Base-by-base conservation (phyloP, 2,329 filamentous ascomycete genomes). In the Keithomyces neogunnii region DNA sequence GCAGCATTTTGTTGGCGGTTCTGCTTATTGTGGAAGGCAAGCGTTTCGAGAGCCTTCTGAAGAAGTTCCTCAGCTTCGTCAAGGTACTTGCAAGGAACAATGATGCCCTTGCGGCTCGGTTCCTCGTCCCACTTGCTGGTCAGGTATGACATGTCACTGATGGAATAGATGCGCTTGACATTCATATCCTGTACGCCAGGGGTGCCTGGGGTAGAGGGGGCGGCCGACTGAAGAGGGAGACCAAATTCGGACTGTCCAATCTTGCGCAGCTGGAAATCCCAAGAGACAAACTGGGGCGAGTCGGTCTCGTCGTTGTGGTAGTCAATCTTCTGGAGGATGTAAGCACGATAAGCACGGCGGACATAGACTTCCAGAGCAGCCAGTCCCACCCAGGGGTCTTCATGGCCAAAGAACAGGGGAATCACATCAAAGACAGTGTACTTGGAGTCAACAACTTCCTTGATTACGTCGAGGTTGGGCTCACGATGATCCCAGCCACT, bases 371-470 rank as follows among this genome's bases (percentile, higher is more conserved):
- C 93, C 4, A 99, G 81, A 46, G 93, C 89, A 53, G 93, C 93
- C 55, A 96, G 76, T 6, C 89, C 89, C 32, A 99, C 92, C 89
- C 90, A 97, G 10, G 89, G 85, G 64, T 99, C 93, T 42, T 88
- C 82, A 70, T 99, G 90, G 35, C 85, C 88, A 66, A 99, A 99
- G 82, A 99, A 99, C 52, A 89, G 84, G 6, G 92, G 88, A 58
- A 99, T 72, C 19, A 99, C 93, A 65, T 99, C 93, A 61, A 96
- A 96, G 57, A 99, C 93, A 42, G 92, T 97, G 75, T 95, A 97
- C 74, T 95, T 95, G 50, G 93, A 97, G 70, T 99, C 93, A 49
- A 99, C 89, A 33, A 99, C 91, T 70, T 99, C 93, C 77, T 96
- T 96, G 73, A 99, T 86, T 57, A 95, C 77, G 28, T 95, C 87